Conservation (phyloP, 129 eudicot species). For the sunflower (Helianthus annuus) region HanXRQr2.0-SUNRISE NC_035440.2:85106855-85107354, state of each 20-base stretch:
- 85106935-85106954: background rate
- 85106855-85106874: slow-evolving; percentile 3
- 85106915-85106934: background rate
- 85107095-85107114: slow-evolving; percentile 5
- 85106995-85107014: background rate
- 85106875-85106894: background rate
- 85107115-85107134: slow-evolving; percentile 1
- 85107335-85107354: background rate
- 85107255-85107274: slow-evolving; percentile 3
- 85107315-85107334: slow-evolving; percentile 12
- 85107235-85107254: slow-evolving; percentile 11
- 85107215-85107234: slow-evolving; percentile 6
- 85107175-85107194: background rate
- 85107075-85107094: slow-evolving; percentile 21
- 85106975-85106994: no score
- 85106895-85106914: slow-evolving; percentile 7
- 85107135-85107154: slow-evolving; percentile 12
- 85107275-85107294: background rate
- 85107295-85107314: background rate
- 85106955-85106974: no score
- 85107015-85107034: slow-evolving; percentile 10
- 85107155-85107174: slow-evolving; percentile 11
- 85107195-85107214: background rate
- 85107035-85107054: slow-evolving; percentile 13
- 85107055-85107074: background rate